These are phyloP conservation scores for Globisporangium takayamanum DNA, from an alignment of 352 stramenopile genomes.

Conservation along the genomic window DNA sequence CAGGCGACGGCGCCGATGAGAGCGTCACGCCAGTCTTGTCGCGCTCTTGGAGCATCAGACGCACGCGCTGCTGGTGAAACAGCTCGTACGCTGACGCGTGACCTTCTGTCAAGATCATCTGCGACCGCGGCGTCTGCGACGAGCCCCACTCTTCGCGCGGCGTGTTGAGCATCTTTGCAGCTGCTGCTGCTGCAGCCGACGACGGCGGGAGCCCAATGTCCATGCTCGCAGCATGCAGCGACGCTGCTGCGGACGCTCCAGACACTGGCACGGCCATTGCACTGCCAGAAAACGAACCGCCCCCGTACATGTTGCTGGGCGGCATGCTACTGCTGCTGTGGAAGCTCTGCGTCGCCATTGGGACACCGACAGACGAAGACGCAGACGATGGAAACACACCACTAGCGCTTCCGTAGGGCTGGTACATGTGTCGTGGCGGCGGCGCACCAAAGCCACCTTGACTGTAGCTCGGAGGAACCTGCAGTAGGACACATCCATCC, in stretches of 20 bases:
- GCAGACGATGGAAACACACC: conserved; percentile 1
- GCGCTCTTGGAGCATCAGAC: conserved; percentile 79
- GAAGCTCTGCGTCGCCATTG: conserved; percentile 28
- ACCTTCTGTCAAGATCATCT: conserved; percentile 76
- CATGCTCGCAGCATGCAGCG: conserved; percentile 4
- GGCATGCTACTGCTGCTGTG: conserved; percentile 11
- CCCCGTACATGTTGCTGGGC: conserved; percentile 12
- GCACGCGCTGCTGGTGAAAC: conserved; percentile 81
- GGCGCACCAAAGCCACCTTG: conserved; percentile 2
- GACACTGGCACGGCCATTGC: neutral
- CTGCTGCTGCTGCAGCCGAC: conserved; percentile 28
- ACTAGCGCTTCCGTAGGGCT: neutral
- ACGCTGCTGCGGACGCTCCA: neutral
- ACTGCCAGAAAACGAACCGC: conserved; percentile 11
- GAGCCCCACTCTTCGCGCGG: conserved; percentile 84
- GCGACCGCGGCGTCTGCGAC: conserved; percentile 75
- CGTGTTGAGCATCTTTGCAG: conserved; percentile 51
- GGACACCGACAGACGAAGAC: conserved; percentile 6
- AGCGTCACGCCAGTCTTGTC: conserved; percentile 76
- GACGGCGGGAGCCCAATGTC: conserved; percentile 34
- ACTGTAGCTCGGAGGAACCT: conserved; percentile 3
- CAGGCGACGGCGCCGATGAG: conserved; percentile 69
- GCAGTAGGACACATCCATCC: neutral
- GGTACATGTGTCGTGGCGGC: conserved; percentile 11
- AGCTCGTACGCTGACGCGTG: conserved; percentile 82